Evolutionary conservation across 805 yeast species (phyloP), one percentile per base, ranked within the genome.

Genomic region (Hemisphaericaspora nanyangensis): DNA sequence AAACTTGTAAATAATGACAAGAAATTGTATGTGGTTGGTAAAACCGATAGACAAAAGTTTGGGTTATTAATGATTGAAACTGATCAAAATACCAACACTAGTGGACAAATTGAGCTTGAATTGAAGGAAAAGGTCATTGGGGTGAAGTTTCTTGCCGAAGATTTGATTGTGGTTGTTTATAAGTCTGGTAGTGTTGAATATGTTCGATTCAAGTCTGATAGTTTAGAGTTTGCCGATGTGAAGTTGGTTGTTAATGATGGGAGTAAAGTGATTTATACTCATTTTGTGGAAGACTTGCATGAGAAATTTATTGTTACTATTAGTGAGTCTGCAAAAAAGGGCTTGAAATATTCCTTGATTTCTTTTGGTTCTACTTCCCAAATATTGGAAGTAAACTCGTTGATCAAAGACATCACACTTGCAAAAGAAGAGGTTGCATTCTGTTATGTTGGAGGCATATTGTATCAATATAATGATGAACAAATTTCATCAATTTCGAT

Each of bases 1-100:
- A 29, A 27, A 11, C 36, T 35, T 8, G n/a, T 24, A n/a, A 30
- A 29, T 8, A 36, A 37, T 7, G 37, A 29, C 20, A 29, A 34
- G 7, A 33, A 27, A 17, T 55, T 58, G 35, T 37, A 63, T 4
- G 54, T 65, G n/a, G 57, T 72, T 17, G 78, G 70, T 7, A 44
- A 61, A 32, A 60, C 71, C 7, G 72, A 65, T 30, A 53, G 72
- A 35, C 58, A 52, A 35, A 52, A 45, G 32, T 46, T 47, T 41
- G 60, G 55, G 38, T 32, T 64, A 6, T 44, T 60, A 38, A 31
- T 56, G 11, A 49, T 64, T 34, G 41, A 49, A 17, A 30, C 26
- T 19, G 39, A 41, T 19, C 37, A 39, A 27, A 28, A 29, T n/a
- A 17, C 28, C 16, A 38, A 31, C 28, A 38, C 42, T 17, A 20